A percentile compares a stretch with the other conserved stretches of the same genome.
Evolutionary conservation across 1,284 basidiomycete species (phyloP).

Genomic region (Ustilago crameri): DNA sequence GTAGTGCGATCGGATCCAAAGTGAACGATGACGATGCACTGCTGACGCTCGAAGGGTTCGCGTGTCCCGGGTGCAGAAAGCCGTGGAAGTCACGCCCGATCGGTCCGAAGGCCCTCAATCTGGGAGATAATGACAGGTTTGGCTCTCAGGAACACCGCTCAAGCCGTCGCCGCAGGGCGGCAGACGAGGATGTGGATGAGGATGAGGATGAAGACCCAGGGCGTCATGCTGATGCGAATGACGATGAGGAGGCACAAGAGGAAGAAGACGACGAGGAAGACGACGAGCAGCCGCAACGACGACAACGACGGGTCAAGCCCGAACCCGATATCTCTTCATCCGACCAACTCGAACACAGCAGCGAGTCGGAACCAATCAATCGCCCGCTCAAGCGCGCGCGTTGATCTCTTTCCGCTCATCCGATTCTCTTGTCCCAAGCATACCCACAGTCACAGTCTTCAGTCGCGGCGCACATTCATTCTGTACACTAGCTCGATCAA

Average conservation of each 20-base stretch:
- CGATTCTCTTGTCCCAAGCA: no score
- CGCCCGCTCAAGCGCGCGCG: conserved; percentile 22
- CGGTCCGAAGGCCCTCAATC: conserved; percentile 28
- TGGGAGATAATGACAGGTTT: conserved; percentile 7
- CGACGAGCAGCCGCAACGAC: background rate
- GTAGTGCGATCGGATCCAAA: conserved; percentile 17
- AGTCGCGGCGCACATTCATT: no score
- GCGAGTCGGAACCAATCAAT: conserved; percentile 7
- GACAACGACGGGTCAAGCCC: conserved; percentile 15
- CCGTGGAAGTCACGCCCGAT: conserved; percentile 40
- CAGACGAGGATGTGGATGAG: conserved; percentile 65
- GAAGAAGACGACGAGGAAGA: conserved; percentile 4
- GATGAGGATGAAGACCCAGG: no score
- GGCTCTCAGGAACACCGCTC: conserved; percentile 12
- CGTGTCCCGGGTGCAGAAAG: conserved; percentile 15
- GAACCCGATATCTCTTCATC: conserved; percentile 9
- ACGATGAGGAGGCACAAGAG: conserved; percentile 5
- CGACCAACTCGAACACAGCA: conserved; percentile 2
- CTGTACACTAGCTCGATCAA: background rate
- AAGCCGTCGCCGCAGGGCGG: conserved; percentile 7
- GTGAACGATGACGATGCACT: conserved; percentile 31
- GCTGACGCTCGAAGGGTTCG: conserved; percentile 12
- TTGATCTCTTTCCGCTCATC: no score
- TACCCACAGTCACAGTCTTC: no score
- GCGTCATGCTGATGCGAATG: no score